A percentile compares a stretch with the other conserved stretches of the same genome.
phyloP scores from a whole-genome alignment of 257 asterid species.

The Rehmannia glutinosa region DNA sequence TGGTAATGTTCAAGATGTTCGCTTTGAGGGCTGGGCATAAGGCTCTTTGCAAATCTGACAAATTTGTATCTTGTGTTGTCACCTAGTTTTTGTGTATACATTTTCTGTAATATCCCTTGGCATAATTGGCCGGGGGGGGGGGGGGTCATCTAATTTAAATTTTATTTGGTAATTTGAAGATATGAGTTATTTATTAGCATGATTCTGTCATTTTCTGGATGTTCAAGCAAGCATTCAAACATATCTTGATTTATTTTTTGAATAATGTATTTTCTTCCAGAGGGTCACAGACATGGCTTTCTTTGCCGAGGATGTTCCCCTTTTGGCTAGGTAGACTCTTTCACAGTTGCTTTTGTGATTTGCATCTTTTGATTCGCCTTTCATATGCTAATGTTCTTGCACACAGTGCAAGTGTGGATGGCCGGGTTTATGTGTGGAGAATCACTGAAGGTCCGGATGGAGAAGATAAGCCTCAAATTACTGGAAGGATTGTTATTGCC shows the following conservation, averaged over 20 bases:
- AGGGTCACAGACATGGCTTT: constrained; percentile 99
- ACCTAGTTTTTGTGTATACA: constrained; percentile 9
- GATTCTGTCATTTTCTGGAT: neutral
- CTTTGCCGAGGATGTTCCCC: constrained; percentile 98
- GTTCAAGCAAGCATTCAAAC: neutral
- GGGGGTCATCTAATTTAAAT: neutral
- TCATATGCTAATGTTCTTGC: constrained; percentile 24
- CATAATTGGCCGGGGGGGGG: neutral
- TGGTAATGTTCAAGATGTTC: neutral
- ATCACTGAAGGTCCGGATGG: constrained; percentile 91
- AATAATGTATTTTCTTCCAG: constrained; percentile 44
- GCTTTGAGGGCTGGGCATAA: neutral
- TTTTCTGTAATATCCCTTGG: neutral
- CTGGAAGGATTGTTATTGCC: constrained; percentile 71
- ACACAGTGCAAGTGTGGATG: constrained; percentile 92
- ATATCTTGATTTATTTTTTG: constrained; percentile 14
- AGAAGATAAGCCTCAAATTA: constrained; percentile 90
- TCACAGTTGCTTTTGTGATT: constrained; percentile 7
- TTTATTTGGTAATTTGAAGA: neutral
- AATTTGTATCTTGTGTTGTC: neutral
- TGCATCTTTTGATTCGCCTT: constrained; percentile 1
- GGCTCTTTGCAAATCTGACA: neutral
- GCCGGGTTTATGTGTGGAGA: constrained; percentile 94
- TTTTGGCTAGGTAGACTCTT: constrained; percentile 79
- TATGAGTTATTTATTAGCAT: neutral